Percentiles rank a stretch among this genome's conserved stretches.
These are phyloP conservation scores for Fusarium pininemorale DNA, from an alignment of 2,329 filamentous ascomycete species.

Conservation along the genomic window DNA sequence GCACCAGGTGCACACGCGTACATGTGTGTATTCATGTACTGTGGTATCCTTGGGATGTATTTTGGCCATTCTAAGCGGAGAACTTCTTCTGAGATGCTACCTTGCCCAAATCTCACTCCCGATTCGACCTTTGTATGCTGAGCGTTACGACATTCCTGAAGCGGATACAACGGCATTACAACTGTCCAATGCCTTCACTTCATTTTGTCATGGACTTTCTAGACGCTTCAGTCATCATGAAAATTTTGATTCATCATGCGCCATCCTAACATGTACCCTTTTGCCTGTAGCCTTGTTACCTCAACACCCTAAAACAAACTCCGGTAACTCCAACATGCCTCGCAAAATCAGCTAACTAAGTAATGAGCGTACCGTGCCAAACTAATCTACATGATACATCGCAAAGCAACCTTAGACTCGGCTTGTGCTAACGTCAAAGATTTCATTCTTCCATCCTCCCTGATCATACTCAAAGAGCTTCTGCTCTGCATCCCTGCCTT, in stretches of 20 bases:
- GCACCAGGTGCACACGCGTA: background rate
- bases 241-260: constrained; percentile 13
- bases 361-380: constrained; percentile 1
- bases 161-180: background rate
- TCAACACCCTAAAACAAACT: background rate
- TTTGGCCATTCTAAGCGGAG: background rate
- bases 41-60: background rate
- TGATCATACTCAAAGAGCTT: constrained; percentile 76
- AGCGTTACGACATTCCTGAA: constrained; percentile 5
- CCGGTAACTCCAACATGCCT: constrained; percentile 25
- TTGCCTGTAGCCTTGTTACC: constrained; percentile 11
- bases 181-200: background rate
- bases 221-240: background rate
- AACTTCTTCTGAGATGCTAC: constrained; percentile 14
- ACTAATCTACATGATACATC: constrained; percentile 2
- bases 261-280: constrained; percentile 13
- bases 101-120: constrained; percentile 2
- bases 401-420: constrained; percentile 24
- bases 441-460: constrained; percentile 83
- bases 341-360: constrained; percentile 13
- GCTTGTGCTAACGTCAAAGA: constrained; percentile 71
- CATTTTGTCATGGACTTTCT: constrained; percentile 2
- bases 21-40: background rate
- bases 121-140: background rate
- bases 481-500: constrained; percentile 75